Percentiles rank a stretch among this genome's conserved stretches.
Evolutionary conservation across 2,329 filamentous ascomycete species (phyloP).

Genomic region (Lachnellula occidentalis): DNA sequence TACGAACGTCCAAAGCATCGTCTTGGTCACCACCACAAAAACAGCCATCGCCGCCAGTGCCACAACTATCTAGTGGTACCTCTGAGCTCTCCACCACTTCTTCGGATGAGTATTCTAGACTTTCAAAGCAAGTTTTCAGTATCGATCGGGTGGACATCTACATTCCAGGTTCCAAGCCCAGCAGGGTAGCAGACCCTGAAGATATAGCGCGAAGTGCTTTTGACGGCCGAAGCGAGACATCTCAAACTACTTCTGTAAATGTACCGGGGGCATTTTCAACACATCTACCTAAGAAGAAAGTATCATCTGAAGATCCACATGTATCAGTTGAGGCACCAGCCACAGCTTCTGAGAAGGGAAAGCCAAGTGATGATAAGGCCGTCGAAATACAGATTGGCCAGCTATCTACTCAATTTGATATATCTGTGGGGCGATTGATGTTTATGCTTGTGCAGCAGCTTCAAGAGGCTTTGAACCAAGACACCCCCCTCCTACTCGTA

Average conservation of each 20-base stretch:
- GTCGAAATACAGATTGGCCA: conserved; percentile 28
- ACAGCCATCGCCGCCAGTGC: conserved; percentile 11
- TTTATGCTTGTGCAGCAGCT: conserved; percentile 27
- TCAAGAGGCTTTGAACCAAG: conserved; percentile 19
- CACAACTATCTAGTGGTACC: conserved; percentile 19
- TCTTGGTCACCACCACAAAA: conserved; percentile 6
- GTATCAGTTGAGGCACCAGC: not conserved
- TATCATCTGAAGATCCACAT: conserved; percentile 2
- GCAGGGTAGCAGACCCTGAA: conserved; percentile 1
- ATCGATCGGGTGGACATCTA: conserved; percentile 34
- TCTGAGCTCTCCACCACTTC: conserved; percentile 25
- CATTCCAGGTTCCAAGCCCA: conserved; percentile 18
- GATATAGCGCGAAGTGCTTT: conserved; percentile 14
- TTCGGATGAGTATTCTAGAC: conserved; percentile 23
- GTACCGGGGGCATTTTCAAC: conserved; percentile 59
- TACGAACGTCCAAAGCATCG: conserved; percentile 7
- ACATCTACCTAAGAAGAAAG: conserved; percentile 23
- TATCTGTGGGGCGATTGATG: conserved; percentile 30
- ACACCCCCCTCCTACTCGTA: conserved; percentile 1
- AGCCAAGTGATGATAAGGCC: conserved; percentile 8
- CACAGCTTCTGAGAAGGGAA: conserved; percentile 5
- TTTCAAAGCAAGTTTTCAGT: conserved; percentile 32
- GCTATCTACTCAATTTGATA: conserved; percentile 28
- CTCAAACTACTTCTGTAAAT: conserved; percentile 39
- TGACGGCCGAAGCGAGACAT: conserved; percentile 19